A percentile compares a stretch with the other conserved stretches of the same genome.
Evolutionary conservation across 2,329 filamentous ascomycete genomes (phyloP).

Genomic region (Xylaria digitata): DNA sequence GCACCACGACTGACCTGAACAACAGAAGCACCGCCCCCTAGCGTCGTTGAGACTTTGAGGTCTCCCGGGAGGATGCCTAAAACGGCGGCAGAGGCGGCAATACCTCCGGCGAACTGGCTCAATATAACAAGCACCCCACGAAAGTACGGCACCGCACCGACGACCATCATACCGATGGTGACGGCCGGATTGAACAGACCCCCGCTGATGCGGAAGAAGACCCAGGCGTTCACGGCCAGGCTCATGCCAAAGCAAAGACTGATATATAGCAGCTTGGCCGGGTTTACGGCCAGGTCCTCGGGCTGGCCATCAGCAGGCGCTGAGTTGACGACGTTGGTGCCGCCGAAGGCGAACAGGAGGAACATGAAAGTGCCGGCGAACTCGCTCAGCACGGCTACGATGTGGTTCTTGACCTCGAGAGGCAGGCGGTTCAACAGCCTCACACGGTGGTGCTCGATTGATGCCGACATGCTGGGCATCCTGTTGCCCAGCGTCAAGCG

Average conservation of each 20-base stretch:
- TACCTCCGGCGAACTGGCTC: slow-evolving; percentile 61
- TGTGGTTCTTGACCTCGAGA: slow-evolving; percentile 42
- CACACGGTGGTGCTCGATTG: slow-evolving; percentile 4
- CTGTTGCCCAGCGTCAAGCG: slow-evolving; percentile 4
- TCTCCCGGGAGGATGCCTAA: slow-evolving; percentile 60
- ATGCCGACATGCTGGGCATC: not conserved
- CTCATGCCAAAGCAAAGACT: slow-evolving; percentile 53
- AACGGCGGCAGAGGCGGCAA: slow-evolving; percentile 62
- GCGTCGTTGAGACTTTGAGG: slow-evolving; percentile 59
- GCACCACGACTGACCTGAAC: slow-evolving; percentile 48
- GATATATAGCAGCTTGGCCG: slow-evolving; percentile 51
- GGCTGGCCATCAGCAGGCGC: slow-evolving; percentile 38
- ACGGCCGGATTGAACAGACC: slow-evolving; percentile 50
- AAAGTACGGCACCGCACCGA: slow-evolving; percentile 54
- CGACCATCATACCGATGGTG: slow-evolving; percentile 61
- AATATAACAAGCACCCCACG: slow-evolving; percentile 58
- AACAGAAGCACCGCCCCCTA: slow-evolving; percentile 57
- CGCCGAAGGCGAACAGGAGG: slow-evolving; percentile 51
- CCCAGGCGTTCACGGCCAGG: slow-evolving; percentile 56
- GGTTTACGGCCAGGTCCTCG: slow-evolving; percentile 38
- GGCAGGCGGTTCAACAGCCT: slow-evolving; percentile 45
- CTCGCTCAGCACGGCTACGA: slow-evolving; percentile 48
- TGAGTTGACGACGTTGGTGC: slow-evolving; percentile 49
- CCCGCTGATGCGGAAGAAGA: slow-evolving; percentile 57
- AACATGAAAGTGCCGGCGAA: slow-evolving; percentile 52